Base-by-base conservation (phyloP, 352 stramenopile species). In the Discostella stelligera region DNA sequence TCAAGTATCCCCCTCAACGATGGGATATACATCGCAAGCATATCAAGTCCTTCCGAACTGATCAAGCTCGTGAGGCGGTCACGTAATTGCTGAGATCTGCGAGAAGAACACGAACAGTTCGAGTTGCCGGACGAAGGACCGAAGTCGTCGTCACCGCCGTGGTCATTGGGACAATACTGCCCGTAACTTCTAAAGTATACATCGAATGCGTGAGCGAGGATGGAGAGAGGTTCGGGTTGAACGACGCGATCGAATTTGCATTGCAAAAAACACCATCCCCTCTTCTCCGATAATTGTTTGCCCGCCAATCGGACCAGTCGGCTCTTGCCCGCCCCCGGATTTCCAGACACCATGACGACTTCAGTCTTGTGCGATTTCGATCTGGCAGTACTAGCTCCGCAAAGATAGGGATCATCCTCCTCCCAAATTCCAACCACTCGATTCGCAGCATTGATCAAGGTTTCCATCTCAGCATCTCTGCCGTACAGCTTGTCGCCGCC, bases 401-500 rank as follows among this genome's bases (percentile, higher is more conserved):
- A 49, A 60, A 77, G 58, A 14, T 71, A 11, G 13, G 49, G 27
- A 65, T 77, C 68, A 52, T 65, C 53, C 3, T 41, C 14, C n/a
- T n/a, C n/a, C n/a, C n/a, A n/a, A 16, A 21, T 52, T 10, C 7
- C 49, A 21, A 37, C 37, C 16, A 70, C 54, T 23, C 54, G 14
- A 53, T 55, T 18, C 25, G 66, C 49, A 48, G 65, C 66, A 60
- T 81, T 61, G 21, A 77, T 59, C 2, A 77, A 58, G 23, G 55
- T 32, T 14, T 71, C 13, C 2, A 20, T 56, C 7, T 81, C 66
- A n/a, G n/a, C 20, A 46, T 77, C 66, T 18, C 73, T 68, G 6
- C 73, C 73, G 39, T 81, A 65, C 44, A 81, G 21, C 39, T 81
- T 81, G 1, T 77, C 48, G 11, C 54, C 73, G 44, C 54, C 73